These are phyloP conservation scores for Linnemannia exigua DNA, from an alignment of 192 early-diverging fungal genomes.

Conservation along the genomic window DNA sequence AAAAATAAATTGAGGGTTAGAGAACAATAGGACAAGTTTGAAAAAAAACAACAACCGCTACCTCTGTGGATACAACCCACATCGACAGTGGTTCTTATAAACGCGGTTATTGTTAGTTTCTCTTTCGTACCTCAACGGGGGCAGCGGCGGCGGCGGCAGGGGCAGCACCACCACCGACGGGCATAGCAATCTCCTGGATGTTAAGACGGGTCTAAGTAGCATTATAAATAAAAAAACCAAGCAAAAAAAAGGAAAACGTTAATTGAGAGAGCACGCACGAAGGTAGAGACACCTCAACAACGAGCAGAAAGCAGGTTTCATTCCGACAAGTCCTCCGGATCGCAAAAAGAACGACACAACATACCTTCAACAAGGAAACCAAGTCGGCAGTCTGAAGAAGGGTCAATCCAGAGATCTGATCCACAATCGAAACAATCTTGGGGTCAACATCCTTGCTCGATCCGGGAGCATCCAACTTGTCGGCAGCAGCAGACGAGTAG, in stretches of 20 bases:
- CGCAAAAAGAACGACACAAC: not conserved
- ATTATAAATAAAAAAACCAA: not conserved
- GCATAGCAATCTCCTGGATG: slow-evolving; percentile 93
- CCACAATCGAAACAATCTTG: slow-evolving; percentile 88
- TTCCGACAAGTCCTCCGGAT: not conserved
- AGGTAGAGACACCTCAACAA: too few species aligned
- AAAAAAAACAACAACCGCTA: too few species aligned
- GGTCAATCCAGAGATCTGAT: slow-evolving; percentile 91
- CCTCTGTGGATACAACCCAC: too few species aligned
- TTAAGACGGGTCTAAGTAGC: slow-evolving; percentile 88
- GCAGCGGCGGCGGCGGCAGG: slow-evolving; percentile 77
- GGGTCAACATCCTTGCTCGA: slow-evolving; percentile 67
- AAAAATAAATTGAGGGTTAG: not conserved
- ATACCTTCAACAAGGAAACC: slow-evolving; percentile 91
- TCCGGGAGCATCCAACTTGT: slow-evolving; percentile 76
- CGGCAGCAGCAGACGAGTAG: slow-evolving; percentile 46
- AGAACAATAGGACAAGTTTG: not conserved
- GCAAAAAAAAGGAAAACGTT: slow-evolving; percentile 16
- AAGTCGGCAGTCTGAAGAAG: slow-evolving; percentile 94
- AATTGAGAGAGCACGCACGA: not conserved
- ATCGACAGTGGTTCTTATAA: too few species aligned
- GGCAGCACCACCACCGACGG: slow-evolving; percentile 76
- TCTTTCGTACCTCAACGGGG: slow-evolving; percentile 65
- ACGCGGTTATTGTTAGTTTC: too few species aligned
- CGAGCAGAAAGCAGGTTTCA: not conserved